Evolutionary conservation across 202 grass and related monocot species (phyloP), one percentile per base, ranked within the genome.

Genomic region (Digitaria exilis): DNA sequence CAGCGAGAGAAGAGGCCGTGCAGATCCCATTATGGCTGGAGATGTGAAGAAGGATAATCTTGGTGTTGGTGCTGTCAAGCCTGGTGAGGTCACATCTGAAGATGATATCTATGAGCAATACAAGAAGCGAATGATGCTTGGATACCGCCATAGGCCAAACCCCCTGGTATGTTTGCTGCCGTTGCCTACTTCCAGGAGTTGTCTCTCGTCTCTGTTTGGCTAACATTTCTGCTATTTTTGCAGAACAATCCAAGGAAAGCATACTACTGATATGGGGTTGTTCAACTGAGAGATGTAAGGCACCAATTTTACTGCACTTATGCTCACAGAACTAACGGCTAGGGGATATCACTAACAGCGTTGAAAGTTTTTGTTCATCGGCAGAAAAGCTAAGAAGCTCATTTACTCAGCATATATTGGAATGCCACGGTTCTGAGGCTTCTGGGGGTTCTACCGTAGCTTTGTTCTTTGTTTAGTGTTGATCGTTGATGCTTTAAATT

Each of bases 91-190:
- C 69, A 80, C 77, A 62, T 15, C 89, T 55, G 93, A 99, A 49
- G 96, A 99, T 90, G 96, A 99, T 79, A 99, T 99, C 43, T 99
- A 96, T 14, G 96, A 99, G 71, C 96, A 99, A 87, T 99, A 99
- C 81, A 99, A 99, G 88, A 99, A 96, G 67, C 78, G 96, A 34
- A 99, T 99, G 96, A 99, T 99, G 96, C 96, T 99, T 55, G 96
- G 96, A 32, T 98, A 99, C 78, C 91, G 91, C 50, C 63, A 99
- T 83, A 84, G 96, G 60, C 96, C 93, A 39, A 96, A 96, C 62
- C 96, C 93, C 80, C 81, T 99, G 93, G 93, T 99, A 94, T 54
- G 15, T 65, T 63, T 15, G 28, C 41, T 65, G 51, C n/a, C 26
- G 14, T 69, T n/a, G 18, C 18, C 14, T 54, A 18, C 62, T 72